Percentiles rank a stretch among this genome's conserved stretches.
Conservation (phyloP, 2,329 filamentous ascomycete genomes). For the Aspergillus bombycis region DNA sequence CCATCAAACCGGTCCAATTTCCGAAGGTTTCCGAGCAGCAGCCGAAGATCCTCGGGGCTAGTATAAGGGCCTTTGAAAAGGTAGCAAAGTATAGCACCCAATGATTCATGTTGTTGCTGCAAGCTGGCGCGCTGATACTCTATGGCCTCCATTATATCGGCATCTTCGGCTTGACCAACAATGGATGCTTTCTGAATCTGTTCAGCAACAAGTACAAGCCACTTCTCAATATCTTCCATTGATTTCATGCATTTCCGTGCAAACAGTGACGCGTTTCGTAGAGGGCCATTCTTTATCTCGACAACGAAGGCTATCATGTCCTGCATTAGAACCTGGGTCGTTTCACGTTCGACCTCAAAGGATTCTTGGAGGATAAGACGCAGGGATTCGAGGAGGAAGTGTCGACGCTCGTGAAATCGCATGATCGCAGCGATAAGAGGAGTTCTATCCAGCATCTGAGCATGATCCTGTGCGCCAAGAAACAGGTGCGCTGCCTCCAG, state of each 20-base stretch:
- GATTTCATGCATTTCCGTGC: constrained; percentile 73
- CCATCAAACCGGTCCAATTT: constrained; percentile 77
- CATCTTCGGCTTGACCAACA: constrained; percentile 66
- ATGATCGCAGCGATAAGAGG: constrained; percentile 80
- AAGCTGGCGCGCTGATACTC: constrained; percentile 80
- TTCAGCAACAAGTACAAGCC: constrained; percentile 75
- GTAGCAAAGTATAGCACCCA: constrained; percentile 78
- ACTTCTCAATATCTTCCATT: constrained; percentile 76
- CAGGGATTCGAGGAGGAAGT: constrained; percentile 80
- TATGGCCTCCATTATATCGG: constrained; percentile 74
- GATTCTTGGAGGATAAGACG: constrained; percentile 75
- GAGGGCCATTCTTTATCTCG: constrained; percentile 54
- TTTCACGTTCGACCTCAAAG: constrained; percentile 62
- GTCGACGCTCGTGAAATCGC: constrained; percentile 82
- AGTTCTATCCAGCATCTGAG: constrained; percentile 69
- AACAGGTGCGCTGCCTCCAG: constrained; percentile 78
- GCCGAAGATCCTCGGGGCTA: constrained; percentile 70
- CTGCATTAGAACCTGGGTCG: constrained; percentile 57
- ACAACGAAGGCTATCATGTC: constrained; percentile 63
- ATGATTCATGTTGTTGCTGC: constrained; percentile 83
- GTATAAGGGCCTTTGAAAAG: constrained; percentile 77
- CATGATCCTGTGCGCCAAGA: constrained; percentile 71
- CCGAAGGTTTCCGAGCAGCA: constrained; percentile 69
- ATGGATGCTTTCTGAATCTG: constrained; percentile 75
- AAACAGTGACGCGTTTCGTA: constrained; percentile 62